phyloP scores from a whole-genome alignment of 2,329 filamentous ascomycete species.

The Ceratocystis diversiconidia region DNA sequence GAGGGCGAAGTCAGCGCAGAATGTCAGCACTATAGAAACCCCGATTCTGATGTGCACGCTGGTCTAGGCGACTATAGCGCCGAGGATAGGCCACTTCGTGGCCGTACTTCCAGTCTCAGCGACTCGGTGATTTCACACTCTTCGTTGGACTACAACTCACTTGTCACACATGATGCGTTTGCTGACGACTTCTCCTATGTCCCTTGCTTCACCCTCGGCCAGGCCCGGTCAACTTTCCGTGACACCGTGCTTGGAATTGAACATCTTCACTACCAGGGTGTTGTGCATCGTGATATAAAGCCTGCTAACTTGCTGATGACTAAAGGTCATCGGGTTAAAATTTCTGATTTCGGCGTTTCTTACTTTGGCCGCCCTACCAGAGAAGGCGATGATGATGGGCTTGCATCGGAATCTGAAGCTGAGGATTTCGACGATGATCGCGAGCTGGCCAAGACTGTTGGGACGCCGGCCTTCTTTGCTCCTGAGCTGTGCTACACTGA shows the following conservation, averaged over 20 bases:
- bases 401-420: constrained; percentile 64
- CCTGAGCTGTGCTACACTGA: constrained; percentile 92
- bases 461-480: constrained; percentile 93
- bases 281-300: constrained; percentile 75
- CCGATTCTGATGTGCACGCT: not conserved
- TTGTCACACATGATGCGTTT: constrained; percentile 45
- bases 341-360: constrained; percentile 96
- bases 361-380: constrained; percentile 83
- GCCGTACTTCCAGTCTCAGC: constrained; percentile 64
- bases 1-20: constrained; percentile 3
- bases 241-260: constrained; percentile 88
- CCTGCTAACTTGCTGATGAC: constrained; percentile 85
- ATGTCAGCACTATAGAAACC: not conserved
- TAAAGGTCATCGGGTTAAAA: constrained; percentile 75
- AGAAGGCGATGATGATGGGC: constrained; percentile 66
- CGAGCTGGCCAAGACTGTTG: constrained; percentile 94
- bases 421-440: constrained; percentile 82
- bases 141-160: constrained; percentile 44
- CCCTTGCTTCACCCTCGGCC: constrained; percentile 75
- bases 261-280: constrained; percentile 78
- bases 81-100: constrained; percentile 46
- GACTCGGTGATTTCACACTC: constrained; percentile 61
- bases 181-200: constrained; percentile 88
- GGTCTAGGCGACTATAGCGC: constrained; percentile 15
- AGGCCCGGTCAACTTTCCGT: constrained; percentile 72